These are phyloP conservation scores for Adansonia gregorii DNA, from an alignment of 441 rosid species.

Conservation along the genomic window DNA sequence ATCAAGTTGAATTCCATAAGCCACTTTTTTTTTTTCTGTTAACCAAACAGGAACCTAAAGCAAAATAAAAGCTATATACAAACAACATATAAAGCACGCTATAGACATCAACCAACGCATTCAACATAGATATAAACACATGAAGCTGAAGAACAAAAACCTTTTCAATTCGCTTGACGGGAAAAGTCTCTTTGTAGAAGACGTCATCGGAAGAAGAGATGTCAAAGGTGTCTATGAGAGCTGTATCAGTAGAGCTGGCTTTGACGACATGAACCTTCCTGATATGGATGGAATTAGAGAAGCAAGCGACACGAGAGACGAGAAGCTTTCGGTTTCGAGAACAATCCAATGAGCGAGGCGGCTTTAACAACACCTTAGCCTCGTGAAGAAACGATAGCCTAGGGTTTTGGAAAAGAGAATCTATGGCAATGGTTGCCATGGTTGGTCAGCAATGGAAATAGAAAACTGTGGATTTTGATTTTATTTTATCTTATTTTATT, in stretches of 20 bases:
- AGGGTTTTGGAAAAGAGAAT: constrained; percentile 22
- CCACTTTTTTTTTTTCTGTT: background rate
- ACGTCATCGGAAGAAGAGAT: constrained; percentile 48
- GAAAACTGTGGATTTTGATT: constrained; percentile 1
- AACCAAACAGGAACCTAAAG: background rate
- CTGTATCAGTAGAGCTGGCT: constrained; percentile 55
- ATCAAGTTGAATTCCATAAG: background rate
- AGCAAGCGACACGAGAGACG: constrained; percentile 21
- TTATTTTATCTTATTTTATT: background rate
- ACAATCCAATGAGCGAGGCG: constrained; percentile 12
- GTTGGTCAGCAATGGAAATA: background rate
- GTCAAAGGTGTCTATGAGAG: constrained; percentile 47
- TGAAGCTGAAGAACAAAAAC: constrained; percentile 37
- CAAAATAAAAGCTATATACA: background rate
- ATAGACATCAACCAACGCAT: background rate
- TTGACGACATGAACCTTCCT: constrained; percentile 34
- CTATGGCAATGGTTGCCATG: constrained; percentile 20
- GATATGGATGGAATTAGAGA: constrained; percentile 29
- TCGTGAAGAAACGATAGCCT: background rate
- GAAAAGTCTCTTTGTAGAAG: constrained; percentile 57
- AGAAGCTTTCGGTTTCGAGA: constrained; percentile 9
- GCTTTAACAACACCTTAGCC: background rate
- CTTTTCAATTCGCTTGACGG: constrained; percentile 62
- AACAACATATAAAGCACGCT: background rate
- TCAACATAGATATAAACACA: background rate